A percentile compares a stretch with the other conserved stretches of the same genome.
Evolutionary conservation across 2,329 filamentous ascomycete species (phyloP).

Genomic region (Fusarium sp.): DNA sequence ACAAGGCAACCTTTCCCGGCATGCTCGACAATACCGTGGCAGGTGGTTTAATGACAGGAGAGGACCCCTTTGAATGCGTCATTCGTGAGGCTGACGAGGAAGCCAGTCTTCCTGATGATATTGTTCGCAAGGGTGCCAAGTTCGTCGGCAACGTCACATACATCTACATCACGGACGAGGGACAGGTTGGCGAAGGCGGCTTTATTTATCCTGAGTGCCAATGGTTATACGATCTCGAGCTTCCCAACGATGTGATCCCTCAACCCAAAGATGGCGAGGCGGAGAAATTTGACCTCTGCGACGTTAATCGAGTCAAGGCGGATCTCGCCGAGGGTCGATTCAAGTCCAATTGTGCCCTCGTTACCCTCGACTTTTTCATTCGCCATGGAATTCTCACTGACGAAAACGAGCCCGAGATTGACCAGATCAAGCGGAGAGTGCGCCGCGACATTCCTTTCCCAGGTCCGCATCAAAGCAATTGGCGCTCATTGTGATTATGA

Average conservation of each 20-base stretch:
- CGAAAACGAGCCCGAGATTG: slow-evolving; percentile 81
- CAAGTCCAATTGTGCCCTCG: slow-evolving; percentile 91
- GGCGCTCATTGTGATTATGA: slow-evolving; percentile 33
- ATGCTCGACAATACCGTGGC: slow-evolving; percentile 97
- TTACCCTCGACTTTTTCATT: slow-evolving; percentile 90
- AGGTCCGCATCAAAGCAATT: slow-evolving; percentile 64
- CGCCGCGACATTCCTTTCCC: slow-evolving; percentile 86
- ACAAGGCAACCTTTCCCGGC: slow-evolving; percentile 88
- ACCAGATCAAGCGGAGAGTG: slow-evolving; percentile 78
- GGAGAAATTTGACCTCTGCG: slow-evolving; percentile 82
- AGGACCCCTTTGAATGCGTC: slow-evolving; percentile 82
- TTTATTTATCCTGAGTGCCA: slow-evolving; percentile 91
- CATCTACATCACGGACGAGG: slow-evolving; percentile 79
- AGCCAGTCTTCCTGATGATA: slow-evolving; percentile 76
- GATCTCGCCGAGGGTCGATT: slow-evolving; percentile 79
- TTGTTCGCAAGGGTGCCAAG: slow-evolving; percentile 70
- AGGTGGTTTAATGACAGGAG: slow-evolving; percentile 78
- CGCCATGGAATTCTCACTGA: slow-evolving; percentile 82
- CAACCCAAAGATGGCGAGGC: slow-evolving; percentile 90
- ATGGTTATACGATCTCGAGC: slow-evolving; percentile 88
- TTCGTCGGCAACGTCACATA: slow-evolving; percentile 82
- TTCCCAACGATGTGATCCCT: slow-evolving; percentile 74
- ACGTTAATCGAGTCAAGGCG: slow-evolving; percentile 77
- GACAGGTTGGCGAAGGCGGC: slow-evolving; percentile 81
- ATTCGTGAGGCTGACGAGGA: slow-evolving; percentile 91